phyloP scores from a whole-genome alignment of 176 grass and related monocot genomes.

The Tillandsia fasciculata region DNA sequence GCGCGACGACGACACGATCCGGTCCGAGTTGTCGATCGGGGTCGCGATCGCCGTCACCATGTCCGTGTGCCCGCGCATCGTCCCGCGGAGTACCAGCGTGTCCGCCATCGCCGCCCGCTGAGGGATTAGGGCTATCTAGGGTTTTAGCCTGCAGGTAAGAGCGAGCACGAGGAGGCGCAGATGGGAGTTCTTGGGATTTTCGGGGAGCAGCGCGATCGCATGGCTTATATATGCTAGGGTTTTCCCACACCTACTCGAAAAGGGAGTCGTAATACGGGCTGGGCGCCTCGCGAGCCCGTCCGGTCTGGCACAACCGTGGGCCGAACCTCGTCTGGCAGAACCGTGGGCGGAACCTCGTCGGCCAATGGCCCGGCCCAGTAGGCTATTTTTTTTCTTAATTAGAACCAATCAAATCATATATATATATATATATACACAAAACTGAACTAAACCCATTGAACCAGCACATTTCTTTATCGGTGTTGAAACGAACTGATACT shows the following conservation, averaged over 20 bases:
- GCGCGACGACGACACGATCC: constrained; percentile 48
- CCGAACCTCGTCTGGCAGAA: no score
- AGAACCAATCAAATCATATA: no score
- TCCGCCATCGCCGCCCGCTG: constrained; percentile 25
- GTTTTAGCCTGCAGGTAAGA: neutral
- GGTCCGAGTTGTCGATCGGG: constrained; percentile 39
- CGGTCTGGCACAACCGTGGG: no score
- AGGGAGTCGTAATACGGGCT: no score
- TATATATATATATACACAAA: no score
- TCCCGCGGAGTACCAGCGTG: constrained; percentile 30
- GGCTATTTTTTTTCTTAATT: no score
- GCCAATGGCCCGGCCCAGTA: no score
- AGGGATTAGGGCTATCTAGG: neutral
- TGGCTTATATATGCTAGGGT: constrained; percentile 26
- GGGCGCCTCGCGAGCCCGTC: no score
- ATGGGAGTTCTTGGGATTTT: constrained; percentile 9
- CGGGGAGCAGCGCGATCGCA: neutral
- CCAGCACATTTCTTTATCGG: no score
- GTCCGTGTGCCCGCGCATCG: constrained; percentile 46
- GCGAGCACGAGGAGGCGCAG: neutral
- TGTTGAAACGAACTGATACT: no score
- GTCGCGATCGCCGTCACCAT: constrained; percentile 51
- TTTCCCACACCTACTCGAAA: neutral
- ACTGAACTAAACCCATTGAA: no score
- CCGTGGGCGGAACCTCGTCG: no score